Evolutionary conservation across 306 rosid species (phyloP), one percentile per base, ranked within the genome.

Genomic region (Alnus rubra): DNA sequence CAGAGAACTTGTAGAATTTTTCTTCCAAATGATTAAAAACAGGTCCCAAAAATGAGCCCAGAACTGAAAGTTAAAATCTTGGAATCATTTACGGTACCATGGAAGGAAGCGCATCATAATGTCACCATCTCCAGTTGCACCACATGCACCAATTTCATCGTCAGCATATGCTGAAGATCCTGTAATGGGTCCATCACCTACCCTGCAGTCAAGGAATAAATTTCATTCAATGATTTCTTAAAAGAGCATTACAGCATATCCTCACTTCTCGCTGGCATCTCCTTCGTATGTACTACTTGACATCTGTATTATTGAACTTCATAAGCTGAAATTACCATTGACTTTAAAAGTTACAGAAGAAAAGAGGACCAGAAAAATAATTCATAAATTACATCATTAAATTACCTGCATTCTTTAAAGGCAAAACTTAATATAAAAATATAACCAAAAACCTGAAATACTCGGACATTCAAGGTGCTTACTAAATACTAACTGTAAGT

Each of bases 61-160:
- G 77, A 75, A 80, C 67, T 67, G 35, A 82, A 77, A 5, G 31
- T 52, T 50, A 80, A 42, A 50, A 82, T 52, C 52, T 51, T 69
- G 13, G 58, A 64, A 76, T 44, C 47, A 45, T 77, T 10, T 1
- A 3, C 47, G 48, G 59, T 88, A 95, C 98, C 98, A 90, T 53
- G 98, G 98, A 75, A 95, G 92, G 86, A 95, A 95, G 53, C 97
- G 97, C 98, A 88, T 95, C 96, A 90, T 95, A 80, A 95, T 76
- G 75, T 95, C 96, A 48, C 97, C 98, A 82, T 95, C 98, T 77
- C 98, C 98, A 23, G 97, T 90, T 80, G 98, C 97, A 78, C 98
- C 94, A 77, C 98, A 92, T 35, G 93, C 98, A 52, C 97, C 99
- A 23, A 95, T 90, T 73, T 95, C 94, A 64, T 87, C 81, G 73